Evolutionary conservation across 1,284 basidiomycete species (phyloP), one percentile per base, ranked within the genome.

Genomic region (Cystobasidiaceae sp.): DNA sequence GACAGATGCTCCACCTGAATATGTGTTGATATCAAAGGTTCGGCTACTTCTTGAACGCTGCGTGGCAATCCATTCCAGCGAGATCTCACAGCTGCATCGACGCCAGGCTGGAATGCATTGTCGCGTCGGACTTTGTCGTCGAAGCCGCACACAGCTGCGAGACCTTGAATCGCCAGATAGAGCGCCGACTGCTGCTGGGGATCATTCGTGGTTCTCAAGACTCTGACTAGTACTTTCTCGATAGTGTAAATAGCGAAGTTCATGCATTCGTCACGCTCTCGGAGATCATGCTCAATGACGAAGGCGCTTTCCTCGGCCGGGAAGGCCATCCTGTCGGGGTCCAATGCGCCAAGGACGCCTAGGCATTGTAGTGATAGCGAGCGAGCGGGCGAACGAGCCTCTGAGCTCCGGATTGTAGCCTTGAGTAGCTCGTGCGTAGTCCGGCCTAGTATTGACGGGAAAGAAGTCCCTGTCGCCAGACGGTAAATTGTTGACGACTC

Each of bases 201-300:
- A 74, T 98, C 94, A 72, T 90, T 93, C 0, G 94, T 93, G 0
- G 93, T 89, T 3, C 90, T 85, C 78, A 93, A 97, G 0, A 90
- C 88, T n/a, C 87, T 86, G 11, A 97, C 91, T 1, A 99, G 83
- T 0, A 96, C 82, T 69, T 94, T 86, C 50, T 82, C 81, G 65
- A 99, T 87, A 52, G 97, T 84, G 75, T 93, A 88, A 23, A 93
- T 77, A 0, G 87, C 91, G 74, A 98, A 98, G 4, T 81, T 74
- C 52, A 86, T 79, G 0, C 89, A 84, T 77, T 97, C 94, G 17
- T 82, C 81, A 56, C 87, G 84, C 68, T 94, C 88, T 3, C 80
- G 81, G 74, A 94, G 97, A 76, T 98, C 93, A 73, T 82, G 83
- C 63, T 86, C 80, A 56, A 97, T 82, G 39, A 90, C 82, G 78